These are phyloP conservation scores for Aspergillus egyptiacus DNA, from an alignment of 495 filamentous ascomycete species.

Conservation along the genomic window DNA sequence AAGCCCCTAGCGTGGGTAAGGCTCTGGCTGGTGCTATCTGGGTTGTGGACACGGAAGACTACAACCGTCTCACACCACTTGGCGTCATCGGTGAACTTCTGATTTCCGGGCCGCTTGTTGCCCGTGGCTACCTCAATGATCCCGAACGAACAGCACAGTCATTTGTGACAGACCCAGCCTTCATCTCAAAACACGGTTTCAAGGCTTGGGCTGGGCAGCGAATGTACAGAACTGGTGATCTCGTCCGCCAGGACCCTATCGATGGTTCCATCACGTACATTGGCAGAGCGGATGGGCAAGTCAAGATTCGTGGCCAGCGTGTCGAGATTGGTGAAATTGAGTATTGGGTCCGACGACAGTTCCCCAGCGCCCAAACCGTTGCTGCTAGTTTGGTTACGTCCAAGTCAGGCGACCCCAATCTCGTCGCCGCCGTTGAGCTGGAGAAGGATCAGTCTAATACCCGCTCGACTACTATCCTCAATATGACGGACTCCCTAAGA, in stretches of 20 bases:
- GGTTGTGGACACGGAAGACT: constrained; percentile 58
- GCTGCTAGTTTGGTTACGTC: neutral
- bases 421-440: constrained; percentile 1
- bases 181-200: constrained; percentile 49
- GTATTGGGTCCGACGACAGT: constrained; percentile 16
- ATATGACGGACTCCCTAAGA: neutral
- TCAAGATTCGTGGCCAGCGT: constrained; percentile 43
- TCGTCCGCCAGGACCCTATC: constrained; percentile 28
- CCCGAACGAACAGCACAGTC: constrained; percentile 44
- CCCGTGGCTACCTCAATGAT: constrained; percentile 62
- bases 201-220: constrained; percentile 6
- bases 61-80: constrained; percentile 41
- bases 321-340: constrained; percentile 39
- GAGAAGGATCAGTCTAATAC: neutral
- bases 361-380: constrained; percentile 5
- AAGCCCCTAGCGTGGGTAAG: constrained; percentile 2
- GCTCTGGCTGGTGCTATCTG: constrained; percentile 25
- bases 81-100: constrained; percentile 67
- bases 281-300: constrained; percentile 33
- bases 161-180: constrained; percentile 31
- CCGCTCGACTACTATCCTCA: neutral
- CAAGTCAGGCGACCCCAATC: neutral
- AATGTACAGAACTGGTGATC: constrained; percentile 27
- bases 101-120: constrained; percentile 66
- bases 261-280: constrained; percentile 12